Evolutionary conservation across 495 filamentous ascomycete genomes (phyloP), one percentile per base, ranked within the genome.

Genomic region (Penicillium malachiteum): DNA sequence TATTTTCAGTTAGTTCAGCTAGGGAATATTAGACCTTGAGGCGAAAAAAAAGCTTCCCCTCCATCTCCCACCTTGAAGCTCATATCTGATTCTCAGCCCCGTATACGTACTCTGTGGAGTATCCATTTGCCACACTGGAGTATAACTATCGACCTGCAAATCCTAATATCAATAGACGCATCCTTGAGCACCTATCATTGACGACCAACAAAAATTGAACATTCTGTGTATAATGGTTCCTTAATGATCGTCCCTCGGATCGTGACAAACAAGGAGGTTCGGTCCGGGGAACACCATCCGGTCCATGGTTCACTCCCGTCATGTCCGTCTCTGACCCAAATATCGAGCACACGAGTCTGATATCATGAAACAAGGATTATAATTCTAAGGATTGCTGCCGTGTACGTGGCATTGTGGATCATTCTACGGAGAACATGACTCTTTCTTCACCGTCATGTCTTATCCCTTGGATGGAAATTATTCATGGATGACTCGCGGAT

Each of bases 261-360:
- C 53, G 54, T 45, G 37, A 52, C 49, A 31, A 44, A 9, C 18
- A 31, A 31, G 58, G 43, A 32, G 57, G 55, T 13, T 37, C 34
- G 17, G 48, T 59, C 64, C 53, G 64, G 64, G 64, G 58, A 62
- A 65, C 47, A 26, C 9, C 10, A 45, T 26, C 59, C 56, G 54
- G 58, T 56, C 64, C 64, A 62, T 65, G 64, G 64, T 67, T 65
- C 62, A 57, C 56, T 58, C 48, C 64, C 58, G 61, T 18, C 39
- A 42, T 17, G 39, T 42, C 18, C 17, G 35, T n/a, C 13, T 38
- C 35, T n/a, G 9, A 38, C 35, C 21, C 21, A 26, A 26, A 26
- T 26, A 26, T 26, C 21, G 21, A 26, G 21, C 21, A 26, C 21
- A 26, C 21, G 21, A 26, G 12, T 14, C 26, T 46, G 43, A 46